Conservation (phyloP, 1,284 basidiomycete genomes). For the Ustilago trichophora region DNA sequence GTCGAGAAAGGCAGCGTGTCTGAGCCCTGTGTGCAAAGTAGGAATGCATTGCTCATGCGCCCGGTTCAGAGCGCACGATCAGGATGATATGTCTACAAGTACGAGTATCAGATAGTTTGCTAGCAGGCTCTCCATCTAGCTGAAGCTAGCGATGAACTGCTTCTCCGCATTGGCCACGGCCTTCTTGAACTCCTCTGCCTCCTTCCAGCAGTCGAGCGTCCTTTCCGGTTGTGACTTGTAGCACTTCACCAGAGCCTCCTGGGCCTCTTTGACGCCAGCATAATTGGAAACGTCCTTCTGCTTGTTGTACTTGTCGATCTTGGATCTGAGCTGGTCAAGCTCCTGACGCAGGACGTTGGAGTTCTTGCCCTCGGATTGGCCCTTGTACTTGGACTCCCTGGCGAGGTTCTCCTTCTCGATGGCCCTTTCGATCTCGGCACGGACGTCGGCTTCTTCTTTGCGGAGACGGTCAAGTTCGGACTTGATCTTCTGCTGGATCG, state of each 20-base stretch:
- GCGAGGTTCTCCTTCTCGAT: slow-evolving; percentile 63
- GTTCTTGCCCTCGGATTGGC: slow-evolving; percentile 55
- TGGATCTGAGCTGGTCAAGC: slow-evolving; percentile 67
- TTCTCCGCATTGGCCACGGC: slow-evolving; percentile 76
- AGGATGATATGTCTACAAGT: slow-evolving; percentile 2
- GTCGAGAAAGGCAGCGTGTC: too few relatives aligned
- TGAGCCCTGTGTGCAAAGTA: too few relatives aligned
- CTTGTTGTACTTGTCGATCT: slow-evolving; percentile 77
- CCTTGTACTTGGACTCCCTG: slow-evolving; percentile 45
- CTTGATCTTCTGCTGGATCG: slow-evolving; percentile 59
- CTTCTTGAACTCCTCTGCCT: slow-evolving; percentile 78
- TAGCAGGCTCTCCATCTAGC: too few relatives aligned
- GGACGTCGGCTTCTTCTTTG: slow-evolving; percentile 59
- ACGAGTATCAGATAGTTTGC: too few relatives aligned
- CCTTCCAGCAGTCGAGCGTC: slow-evolving; percentile 79
- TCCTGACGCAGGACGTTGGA: slow-evolving; percentile 56
- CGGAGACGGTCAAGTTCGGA: slow-evolving; percentile 57
- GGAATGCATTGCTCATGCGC: not conserved
- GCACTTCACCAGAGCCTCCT: slow-evolving; percentile 75
- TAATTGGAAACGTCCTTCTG: slow-evolving; percentile 72
- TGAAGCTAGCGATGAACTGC: slow-evolving; percentile 45
- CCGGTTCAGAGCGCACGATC: not conserved
- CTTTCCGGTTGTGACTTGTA: slow-evolving; percentile 76
- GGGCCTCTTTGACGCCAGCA: slow-evolving; percentile 72
- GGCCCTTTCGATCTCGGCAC: slow-evolving; percentile 58